Percentiles rank a stretch among this genome's conserved stretches.
Evolutionary conservation across 768 basidiomycete genomes (phyloP).

Genomic region (Phanerochaete sordida): DNA sequence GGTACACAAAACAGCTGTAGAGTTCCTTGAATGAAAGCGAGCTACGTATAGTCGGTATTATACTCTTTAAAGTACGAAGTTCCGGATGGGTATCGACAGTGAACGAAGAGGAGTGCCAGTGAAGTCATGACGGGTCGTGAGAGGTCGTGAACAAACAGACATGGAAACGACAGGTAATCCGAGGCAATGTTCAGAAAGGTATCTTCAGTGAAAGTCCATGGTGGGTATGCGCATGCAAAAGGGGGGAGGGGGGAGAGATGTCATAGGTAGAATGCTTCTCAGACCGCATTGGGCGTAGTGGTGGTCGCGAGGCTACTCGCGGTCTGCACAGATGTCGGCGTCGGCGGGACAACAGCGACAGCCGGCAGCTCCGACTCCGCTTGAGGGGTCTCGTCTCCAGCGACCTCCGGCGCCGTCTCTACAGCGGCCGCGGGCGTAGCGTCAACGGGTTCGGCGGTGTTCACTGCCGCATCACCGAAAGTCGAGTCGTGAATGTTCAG

Average conservation of each 20-base stretch:
- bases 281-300: background rate
- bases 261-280: background rate
- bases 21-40: background rate
- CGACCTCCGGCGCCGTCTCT: background rate
- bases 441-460: slow-evolving; percentile 7
- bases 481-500: background rate
- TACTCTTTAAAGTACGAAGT: background rate
- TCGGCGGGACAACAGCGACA: slow-evolving; percentile 11
- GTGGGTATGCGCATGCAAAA: background rate
- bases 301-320: background rate
- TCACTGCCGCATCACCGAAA: slow-evolving; percentile 1
- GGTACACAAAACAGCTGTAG: background rate
- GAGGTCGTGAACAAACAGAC: background rate
- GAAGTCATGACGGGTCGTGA: slow-evolving; percentile 11
- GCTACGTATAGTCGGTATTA: background rate
- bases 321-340: slow-evolving; percentile 3
- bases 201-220: slow-evolving; percentile 1
- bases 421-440: slow-evolving; percentile 3
- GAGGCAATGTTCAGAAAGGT: background rate
- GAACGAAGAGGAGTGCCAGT: background rate
- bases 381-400: background rate
- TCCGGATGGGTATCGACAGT: slow-evolving; percentile 5
- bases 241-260: background rate
- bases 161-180: background rate
- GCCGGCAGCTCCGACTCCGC: background rate